Evolutionary conservation across 805 yeast genomes (phyloP).

Genomic region (Wickerhamomyces mucosus): DNA sequence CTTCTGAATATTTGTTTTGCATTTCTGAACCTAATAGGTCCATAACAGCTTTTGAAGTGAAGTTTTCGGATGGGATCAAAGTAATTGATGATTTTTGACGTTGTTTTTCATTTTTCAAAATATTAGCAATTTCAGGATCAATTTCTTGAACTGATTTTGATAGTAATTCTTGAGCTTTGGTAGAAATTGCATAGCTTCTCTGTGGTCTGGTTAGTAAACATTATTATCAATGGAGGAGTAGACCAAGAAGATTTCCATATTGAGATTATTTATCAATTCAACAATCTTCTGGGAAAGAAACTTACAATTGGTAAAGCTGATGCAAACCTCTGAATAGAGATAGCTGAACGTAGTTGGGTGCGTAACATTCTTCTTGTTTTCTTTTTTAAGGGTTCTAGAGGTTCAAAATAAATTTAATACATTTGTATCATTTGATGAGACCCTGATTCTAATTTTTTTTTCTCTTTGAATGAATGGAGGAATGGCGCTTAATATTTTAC

Average conservation of each 20-base stretch:
- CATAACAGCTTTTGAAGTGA: slow-evolving; percentile 92
- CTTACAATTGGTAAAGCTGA: background rate
- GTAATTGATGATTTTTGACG: slow-evolving; percentile 94
- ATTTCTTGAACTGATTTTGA: slow-evolving; percentile 31
- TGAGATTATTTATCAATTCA: background rate
- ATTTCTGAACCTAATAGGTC: slow-evolving; percentile 96
- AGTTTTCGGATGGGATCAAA: slow-evolving; percentile 93
- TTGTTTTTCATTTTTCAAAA: slow-evolving; percentile 68
- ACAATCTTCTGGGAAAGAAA: background rate
- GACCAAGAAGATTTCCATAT: background rate
- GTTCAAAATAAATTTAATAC: too few relatives aligned
- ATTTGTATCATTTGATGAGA: too few relatives aligned
- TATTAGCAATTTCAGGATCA: slow-evolving; percentile 72
- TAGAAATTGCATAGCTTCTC: slow-evolving; percentile 34
- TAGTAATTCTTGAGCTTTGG: slow-evolving; percentile 31
- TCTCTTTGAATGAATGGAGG: too few relatives aligned
- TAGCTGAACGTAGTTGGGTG: background rate
- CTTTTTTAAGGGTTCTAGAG: too few relatives aligned
- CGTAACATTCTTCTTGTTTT: background rate
- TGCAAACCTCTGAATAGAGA: background rate
- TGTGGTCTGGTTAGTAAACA: background rate
- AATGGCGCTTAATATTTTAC: too few relatives aligned
- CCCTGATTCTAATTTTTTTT: too few relatives aligned
- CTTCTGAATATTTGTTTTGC: slow-evolving; percentile 98
- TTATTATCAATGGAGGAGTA: background rate